Conservation (phyloP, 371 early-diverging fungal species). For the Circinella minor region DNA sequence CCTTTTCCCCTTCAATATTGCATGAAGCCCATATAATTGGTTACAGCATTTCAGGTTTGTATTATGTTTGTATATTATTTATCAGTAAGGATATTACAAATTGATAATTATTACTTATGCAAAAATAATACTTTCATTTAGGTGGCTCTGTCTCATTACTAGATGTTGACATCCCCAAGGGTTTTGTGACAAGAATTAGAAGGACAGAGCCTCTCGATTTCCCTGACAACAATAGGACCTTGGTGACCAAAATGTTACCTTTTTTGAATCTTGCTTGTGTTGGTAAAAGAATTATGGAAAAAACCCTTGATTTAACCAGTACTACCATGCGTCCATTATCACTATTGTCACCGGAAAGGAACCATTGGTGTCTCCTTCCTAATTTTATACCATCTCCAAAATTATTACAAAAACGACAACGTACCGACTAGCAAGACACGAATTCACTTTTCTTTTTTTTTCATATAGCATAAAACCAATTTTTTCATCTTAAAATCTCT, state of each 20-base stretch:
- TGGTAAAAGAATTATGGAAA: slow-evolving; percentile 12
- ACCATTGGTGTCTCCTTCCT: neutral
- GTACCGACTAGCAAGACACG: neutral
- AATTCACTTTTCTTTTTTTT: no score
- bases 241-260: no score
- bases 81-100: neutral
- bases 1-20: neutral
- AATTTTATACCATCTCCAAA: neutral
- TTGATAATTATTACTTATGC: neutral
- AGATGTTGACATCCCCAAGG: slow-evolving; percentile 12
- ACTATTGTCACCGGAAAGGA: neutral
- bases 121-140: neutral
- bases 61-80: neutral
- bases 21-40: slow-evolving; percentile 9
- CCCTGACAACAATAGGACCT: no score
- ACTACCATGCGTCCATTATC: neutral
- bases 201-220: no score
- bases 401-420: neutral
- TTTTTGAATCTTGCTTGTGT: slow-evolving; percentile 13
- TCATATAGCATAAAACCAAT: no score
- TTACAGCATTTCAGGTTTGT: slow-evolving; percentile 19
- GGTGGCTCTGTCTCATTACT: slow-evolving; percentile 10
- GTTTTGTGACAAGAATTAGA: neutral
- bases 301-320: neutral
- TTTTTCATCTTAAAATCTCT: no score